Evolutionary conservation across 306 rosid species (phyloP).

Genomic region (Prunus dulcis): DNA sequence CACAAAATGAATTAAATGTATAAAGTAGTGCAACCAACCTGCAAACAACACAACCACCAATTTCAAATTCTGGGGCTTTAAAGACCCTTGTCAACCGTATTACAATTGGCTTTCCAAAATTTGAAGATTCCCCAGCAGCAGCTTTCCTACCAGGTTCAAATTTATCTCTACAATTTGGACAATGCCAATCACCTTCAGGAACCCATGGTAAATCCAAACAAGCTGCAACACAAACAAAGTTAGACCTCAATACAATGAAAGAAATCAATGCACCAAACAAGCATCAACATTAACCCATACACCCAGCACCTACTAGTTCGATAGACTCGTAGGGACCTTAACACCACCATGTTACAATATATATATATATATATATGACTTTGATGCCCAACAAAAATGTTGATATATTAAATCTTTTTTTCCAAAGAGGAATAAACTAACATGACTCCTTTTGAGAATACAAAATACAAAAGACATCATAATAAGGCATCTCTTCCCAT

Average conservation of each 20-base stretch:
- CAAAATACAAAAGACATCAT: background rate
- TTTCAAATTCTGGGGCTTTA: conserved; percentile 75
- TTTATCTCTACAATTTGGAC: conserved; percentile 77
- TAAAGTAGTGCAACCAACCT: conserved; percentile 46
- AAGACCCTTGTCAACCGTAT: conserved; percentile 83
- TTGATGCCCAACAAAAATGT: background rate
- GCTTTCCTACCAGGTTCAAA: conserved; percentile 47
- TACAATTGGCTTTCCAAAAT: conserved; percentile 64
- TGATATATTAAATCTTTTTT: background rate
- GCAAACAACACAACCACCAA: conserved; percentile 98
- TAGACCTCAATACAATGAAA: background rate
- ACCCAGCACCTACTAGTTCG: background rate
- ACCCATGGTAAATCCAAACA: conserved; percentile 67
- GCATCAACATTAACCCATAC: background rate
- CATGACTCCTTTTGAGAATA: background rate
- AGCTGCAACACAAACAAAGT: conserved; percentile 48
- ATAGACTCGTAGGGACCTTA: background rate
- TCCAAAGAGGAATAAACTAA: background rate
- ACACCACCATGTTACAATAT: background rate
- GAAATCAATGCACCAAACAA: background rate
- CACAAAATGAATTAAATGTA: background rate
- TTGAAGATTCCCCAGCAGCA: conserved; percentile 46
- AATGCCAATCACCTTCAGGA: conserved; percentile 79
- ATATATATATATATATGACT: background rate
- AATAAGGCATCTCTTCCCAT: background rate